phyloP scores from a whole-genome alignment of 257 asterid species.

The Buddleja alternifolia region DNA sequence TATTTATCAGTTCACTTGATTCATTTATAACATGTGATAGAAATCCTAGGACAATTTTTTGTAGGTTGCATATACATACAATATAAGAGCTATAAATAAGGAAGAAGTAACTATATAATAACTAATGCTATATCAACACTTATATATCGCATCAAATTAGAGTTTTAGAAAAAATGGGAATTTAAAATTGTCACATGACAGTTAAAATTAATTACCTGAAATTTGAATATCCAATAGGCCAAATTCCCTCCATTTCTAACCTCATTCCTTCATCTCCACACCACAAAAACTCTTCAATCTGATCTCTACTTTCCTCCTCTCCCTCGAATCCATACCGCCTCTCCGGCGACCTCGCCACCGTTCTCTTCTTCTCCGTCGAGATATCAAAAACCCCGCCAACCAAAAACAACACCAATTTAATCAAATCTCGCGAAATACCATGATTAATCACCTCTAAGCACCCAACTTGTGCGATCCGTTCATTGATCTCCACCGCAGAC shows the following conservation, averaged over 20 bases:
- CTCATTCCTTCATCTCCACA: slow-evolving; percentile 51
- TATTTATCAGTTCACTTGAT: too few species aligned
- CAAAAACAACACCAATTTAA: slow-evolving; percentile 45
- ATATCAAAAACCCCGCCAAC: slow-evolving; percentile 61
- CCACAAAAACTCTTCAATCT: slow-evolving; percentile 79
- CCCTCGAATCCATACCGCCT: slow-evolving; percentile 77
- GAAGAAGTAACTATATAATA: too few species aligned
- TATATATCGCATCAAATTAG: too few species aligned
- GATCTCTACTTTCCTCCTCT: slow-evolving; percentile 53
- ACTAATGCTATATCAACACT: too few species aligned
- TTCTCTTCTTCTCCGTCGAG: slow-evolving; percentile 53
- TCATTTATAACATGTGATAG: too few species aligned
- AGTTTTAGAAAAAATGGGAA: too few species aligned
- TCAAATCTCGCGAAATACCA: slow-evolving; percentile 60
- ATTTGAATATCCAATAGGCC: slow-evolving; percentile 80
- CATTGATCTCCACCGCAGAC: slow-evolving; percentile 32
- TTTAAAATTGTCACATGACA: neutral
- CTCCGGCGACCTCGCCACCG: slow-evolving; percentile 53
- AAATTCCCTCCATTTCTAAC: slow-evolving; percentile 74
- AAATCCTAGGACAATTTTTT: too few species aligned
- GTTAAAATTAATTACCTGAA: slow-evolving; percentile 59
- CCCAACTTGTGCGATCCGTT: slow-evolving; percentile 50
- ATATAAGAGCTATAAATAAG: too few species aligned
- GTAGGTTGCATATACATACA: too few species aligned
- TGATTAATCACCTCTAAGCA: slow-evolving; percentile 80